Percentiles rank a stretch among this genome's conserved stretches.
These are phyloP conservation scores for Epichloe gansuensis DNA, from an alignment of 2,329 filamentous ascomycete species.

Conservation along the genomic window DNA sequence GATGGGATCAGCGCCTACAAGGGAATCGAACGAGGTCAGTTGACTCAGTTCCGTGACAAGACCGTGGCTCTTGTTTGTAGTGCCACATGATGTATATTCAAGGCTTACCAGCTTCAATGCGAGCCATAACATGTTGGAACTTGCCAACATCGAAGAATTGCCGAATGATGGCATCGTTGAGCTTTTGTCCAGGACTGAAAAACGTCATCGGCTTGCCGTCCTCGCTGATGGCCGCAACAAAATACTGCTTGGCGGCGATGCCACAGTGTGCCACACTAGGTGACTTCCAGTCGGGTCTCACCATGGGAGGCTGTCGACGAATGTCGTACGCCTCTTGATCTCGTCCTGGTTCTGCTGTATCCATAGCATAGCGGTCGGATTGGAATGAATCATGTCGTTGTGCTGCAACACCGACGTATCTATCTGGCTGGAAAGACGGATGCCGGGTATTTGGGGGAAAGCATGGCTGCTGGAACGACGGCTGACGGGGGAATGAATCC, in stretches of 20 bases:
- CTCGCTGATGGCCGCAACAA: slow-evolving; percentile 37
- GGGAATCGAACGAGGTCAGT: too few species aligned
- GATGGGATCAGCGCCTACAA: slow-evolving; percentile 19
- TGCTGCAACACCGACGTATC: slow-evolving; percentile 16
- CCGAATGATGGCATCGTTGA: slow-evolving; percentile 25
- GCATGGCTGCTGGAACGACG: slow-evolving; percentile 15
- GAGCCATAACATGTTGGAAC: slow-evolving; percentile 27
- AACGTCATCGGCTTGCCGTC: slow-evolving; percentile 34
- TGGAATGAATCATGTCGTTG: slow-evolving; percentile 19
- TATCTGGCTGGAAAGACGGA: slow-evolving; percentile 16
- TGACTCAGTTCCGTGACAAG: not conserved
- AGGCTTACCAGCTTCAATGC: slow-evolving; percentile 25
- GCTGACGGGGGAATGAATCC: slow-evolving; percentile 26
- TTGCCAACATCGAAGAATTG: slow-evolving; percentile 34
- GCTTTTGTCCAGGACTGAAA: slow-evolving; percentile 27
- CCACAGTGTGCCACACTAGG: slow-evolving; percentile 24
- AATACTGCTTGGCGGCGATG: slow-evolving; percentile 38
- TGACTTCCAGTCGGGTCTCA: slow-evolving; percentile 12
- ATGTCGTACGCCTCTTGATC: slow-evolving; percentile 22
- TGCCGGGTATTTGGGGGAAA: slow-evolving; percentile 16
- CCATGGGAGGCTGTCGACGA: slow-evolving; percentile 26
- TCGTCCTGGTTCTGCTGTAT: slow-evolving; percentile 20
- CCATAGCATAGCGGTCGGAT: slow-evolving; percentile 17
- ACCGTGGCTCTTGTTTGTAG: not conserved
- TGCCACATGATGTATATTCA: not conserved